phyloP scores from a whole-genome alignment of 306 rosid genomes.

The Casuarina equisetifolia region DNA sequence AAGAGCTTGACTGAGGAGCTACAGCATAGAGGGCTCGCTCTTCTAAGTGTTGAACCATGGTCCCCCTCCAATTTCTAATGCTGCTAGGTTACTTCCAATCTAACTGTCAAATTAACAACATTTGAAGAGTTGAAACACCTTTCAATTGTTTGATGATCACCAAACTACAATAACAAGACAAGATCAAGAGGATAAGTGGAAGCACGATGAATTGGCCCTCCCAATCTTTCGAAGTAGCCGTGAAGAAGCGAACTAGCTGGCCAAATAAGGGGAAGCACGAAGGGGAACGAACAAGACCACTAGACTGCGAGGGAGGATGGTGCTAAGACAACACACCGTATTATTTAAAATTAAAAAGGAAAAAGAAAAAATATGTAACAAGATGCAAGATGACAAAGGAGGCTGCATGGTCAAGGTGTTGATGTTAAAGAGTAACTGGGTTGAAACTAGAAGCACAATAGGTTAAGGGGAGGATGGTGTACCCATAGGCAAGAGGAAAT shows the following conservation, averaged over 20 bases:
- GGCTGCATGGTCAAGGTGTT: no score
- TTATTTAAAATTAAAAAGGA: no score
- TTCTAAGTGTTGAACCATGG: constrained; percentile 94
- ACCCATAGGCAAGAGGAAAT: no score
- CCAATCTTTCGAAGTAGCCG: not conserved
- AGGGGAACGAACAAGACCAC: not conserved
- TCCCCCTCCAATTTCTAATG: constrained; percentile 93
- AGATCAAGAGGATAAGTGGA: not conserved
- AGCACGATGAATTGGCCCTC: not conserved
- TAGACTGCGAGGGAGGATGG: not conserved
- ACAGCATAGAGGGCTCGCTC: constrained; percentile 55
- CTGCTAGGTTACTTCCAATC: constrained; percentile 90
- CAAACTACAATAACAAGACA: not conserved
- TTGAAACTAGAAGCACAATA: no score
- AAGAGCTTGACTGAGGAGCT: constrained; percentile 48
- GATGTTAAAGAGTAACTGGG: no score
- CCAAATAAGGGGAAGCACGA: not conserved
- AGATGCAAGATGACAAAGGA: no score
- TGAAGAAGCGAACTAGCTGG: not conserved
- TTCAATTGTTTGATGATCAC: not conserved
- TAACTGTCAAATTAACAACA: constrained; percentile 43
- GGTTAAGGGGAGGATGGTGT: no score
- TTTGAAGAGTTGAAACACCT: constrained; percentile 6
- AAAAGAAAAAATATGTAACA: no score
- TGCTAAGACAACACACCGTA: no score